phyloP scores from a whole-genome alignment of 768 basidiomycete genomes.

The Boletellus ananas region DNA sequence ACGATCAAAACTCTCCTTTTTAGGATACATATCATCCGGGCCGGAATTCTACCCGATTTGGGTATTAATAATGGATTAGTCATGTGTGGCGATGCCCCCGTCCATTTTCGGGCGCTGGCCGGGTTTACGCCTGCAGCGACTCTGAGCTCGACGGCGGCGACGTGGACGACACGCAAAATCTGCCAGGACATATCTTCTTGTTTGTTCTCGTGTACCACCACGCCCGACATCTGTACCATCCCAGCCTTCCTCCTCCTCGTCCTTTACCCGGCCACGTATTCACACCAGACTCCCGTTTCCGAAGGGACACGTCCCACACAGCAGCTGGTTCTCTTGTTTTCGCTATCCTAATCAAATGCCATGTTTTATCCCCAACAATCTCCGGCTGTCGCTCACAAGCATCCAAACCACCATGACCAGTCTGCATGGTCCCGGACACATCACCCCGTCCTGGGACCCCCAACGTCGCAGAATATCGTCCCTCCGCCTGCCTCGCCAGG shows the following conservation, averaged over 20 bases:
- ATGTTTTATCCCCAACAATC: constrained; percentile 89
- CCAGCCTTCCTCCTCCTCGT: constrained; percentile 1
- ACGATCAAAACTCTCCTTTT: constrained; percentile 14
- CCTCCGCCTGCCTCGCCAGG: constrained; percentile 71
- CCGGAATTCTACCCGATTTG: constrained; percentile 14
- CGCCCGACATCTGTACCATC: constrained; percentile 12
- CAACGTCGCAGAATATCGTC: constrained; percentile 42
- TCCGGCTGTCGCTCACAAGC: constrained; percentile 74
- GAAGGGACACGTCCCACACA: constrained; percentile 5
- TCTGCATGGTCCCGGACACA: constrained; percentile 67
- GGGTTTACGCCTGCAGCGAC: constrained; percentile 10
- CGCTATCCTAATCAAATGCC: constrained; percentile 35
- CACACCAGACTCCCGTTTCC: constrained; percentile 9
- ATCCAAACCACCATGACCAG: constrained; percentile 73
- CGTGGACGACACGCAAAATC: constrained; percentile 16
- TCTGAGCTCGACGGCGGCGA: constrained; percentile 14
- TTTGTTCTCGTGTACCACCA: constrained; percentile 9
- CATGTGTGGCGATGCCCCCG: constrained; percentile 15
- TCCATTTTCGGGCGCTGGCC: constrained; percentile 29
- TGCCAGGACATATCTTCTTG: constrained; percentile 15
- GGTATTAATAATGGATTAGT: constrained; percentile 4
- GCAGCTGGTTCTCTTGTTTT: constrained; percentile 4
- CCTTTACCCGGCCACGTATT: constrained; percentile 1
- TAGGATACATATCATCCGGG: constrained; percentile 4
- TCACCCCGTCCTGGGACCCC: constrained; percentile 49